These are phyloP conservation scores for Insectozyma bohioensis DNA, from an alignment of 1,139 yeast genomes.

Conservation along the genomic window DNA sequence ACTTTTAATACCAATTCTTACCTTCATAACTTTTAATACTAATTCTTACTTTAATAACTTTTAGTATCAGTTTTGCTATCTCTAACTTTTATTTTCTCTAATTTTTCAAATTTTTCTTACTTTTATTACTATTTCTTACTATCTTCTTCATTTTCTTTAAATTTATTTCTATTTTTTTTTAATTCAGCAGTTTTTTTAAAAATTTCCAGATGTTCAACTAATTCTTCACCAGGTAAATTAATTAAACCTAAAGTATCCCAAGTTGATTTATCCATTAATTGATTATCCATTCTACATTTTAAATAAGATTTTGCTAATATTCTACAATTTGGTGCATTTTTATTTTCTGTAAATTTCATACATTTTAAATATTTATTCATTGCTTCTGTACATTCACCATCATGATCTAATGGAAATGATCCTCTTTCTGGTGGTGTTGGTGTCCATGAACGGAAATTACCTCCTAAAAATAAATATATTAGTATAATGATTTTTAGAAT, in stretches of 20 bases:
- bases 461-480: conserved; percentile 20
- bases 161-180: not conserved
- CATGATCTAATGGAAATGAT: conserved; percentile 92
- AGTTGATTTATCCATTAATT: conserved; percentile 77
- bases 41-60: too few relatives aligned
- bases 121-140: too few relatives aligned
- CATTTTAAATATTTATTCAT: conserved; percentile 80
- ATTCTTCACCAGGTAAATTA: conserved; percentile 51
- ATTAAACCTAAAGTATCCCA: conserved; percentile 80
- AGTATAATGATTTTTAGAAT: too few relatives aligned
- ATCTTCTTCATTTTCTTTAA: too few relatives aligned
- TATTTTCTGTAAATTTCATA: conserved; percentile 72
- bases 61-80: too few relatives aligned
- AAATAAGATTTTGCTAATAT: conserved; percentile 77
- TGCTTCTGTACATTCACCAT: conserved; percentile 74
- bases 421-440: conserved; percentile 98
- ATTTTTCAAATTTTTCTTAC: too few relatives aligned
- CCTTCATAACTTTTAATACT: too few relatives aligned
- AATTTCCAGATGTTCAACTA: conserved; percentile 27
- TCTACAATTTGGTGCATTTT: conserved; percentile 88
- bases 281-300: conserved; percentile 87
- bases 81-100: too few relatives aligned
- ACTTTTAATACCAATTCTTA: too few relatives aligned
- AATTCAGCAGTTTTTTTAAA: not conserved
- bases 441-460: conserved; percentile 51